Conservation (phyloP, 2,329 filamentous ascomycete species). For the Setomelanomma holmii region DNA sequence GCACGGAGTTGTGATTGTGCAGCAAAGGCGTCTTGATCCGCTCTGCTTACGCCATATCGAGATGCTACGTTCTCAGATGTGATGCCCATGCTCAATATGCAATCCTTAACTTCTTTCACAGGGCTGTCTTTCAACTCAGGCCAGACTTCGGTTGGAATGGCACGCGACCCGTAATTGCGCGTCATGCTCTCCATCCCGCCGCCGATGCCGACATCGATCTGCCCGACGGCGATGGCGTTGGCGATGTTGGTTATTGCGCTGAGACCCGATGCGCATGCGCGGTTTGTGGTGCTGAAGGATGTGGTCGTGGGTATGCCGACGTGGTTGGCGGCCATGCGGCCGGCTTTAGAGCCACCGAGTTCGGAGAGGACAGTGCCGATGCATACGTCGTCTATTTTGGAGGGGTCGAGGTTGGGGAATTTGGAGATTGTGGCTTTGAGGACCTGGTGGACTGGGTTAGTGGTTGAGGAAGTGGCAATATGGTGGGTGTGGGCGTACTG, state of each 20-base stretch:
- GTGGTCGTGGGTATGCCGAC: slow-evolving; percentile 76
- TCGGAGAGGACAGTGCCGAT: slow-evolving; percentile 91
- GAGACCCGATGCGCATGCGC: slow-evolving; percentile 81
- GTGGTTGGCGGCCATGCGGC: slow-evolving; percentile 88
- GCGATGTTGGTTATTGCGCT: slow-evolving; percentile 78
- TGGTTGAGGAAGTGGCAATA: background rate
- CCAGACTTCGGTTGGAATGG: slow-evolving; percentile 87
- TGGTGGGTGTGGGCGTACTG: slow-evolving; percentile 51
- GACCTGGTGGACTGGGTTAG: slow-evolving; percentile 47
- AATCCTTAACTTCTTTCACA: slow-evolving; percentile 77
- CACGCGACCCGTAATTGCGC: slow-evolving; percentile 81
- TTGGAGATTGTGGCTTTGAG: slow-evolving; percentile 73
- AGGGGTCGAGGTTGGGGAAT: slow-evolving; percentile 74
- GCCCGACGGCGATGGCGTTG: slow-evolving; percentile 75
- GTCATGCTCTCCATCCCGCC: slow-evolving; percentile 98
- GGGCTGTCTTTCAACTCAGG: slow-evolving; percentile 70
- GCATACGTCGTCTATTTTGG: slow-evolving; percentile 77
- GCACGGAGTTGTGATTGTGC: slow-evolving; percentile 77
- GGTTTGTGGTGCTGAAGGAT: slow-evolving; percentile 84
- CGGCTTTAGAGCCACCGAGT: slow-evolving; percentile 88
- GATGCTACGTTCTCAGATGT: slow-evolving; percentile 88
- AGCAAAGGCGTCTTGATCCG: slow-evolving; percentile 85
- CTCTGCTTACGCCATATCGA: slow-evolving; percentile 74
- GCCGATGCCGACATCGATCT: slow-evolving; percentile 76
- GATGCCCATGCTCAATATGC: slow-evolving; percentile 92